phyloP scores from a whole-genome alignment of 495 filamentous ascomycete genomes.

The Hypoxylon cercidicola region DNA sequence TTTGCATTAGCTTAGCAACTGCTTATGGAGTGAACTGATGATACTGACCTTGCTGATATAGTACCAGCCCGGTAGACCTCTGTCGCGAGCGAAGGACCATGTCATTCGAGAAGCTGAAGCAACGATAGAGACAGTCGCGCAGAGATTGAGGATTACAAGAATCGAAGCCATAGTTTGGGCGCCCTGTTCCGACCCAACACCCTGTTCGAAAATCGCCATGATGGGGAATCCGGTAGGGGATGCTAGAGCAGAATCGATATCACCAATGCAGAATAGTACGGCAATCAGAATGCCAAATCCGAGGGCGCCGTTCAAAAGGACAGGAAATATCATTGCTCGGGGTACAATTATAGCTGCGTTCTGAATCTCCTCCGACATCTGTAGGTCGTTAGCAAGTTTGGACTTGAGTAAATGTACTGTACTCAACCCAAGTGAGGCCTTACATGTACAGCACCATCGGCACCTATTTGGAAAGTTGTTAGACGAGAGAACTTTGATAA shows the following conservation, averaged over 20 bases:
- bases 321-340: slow-evolving; percentile 53
- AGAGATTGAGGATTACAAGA: slow-evolving; percentile 44
- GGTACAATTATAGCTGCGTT: slow-evolving; percentile 56
- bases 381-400: slow-evolving; percentile 16
- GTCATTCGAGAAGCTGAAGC: slow-evolving; percentile 61
- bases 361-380: slow-evolving; percentile 67
- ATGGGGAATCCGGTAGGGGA: slow-evolving; percentile 47
- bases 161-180: slow-evolving; percentile 58
- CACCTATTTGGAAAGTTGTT: slow-evolving; percentile 43
- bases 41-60: slow-evolving; percentile 55
- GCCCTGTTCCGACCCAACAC: slow-evolving; percentile 53
- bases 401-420: slow-evolving; percentile 2
- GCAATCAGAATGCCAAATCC: slow-evolving; percentile 63
- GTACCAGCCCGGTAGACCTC: slow-evolving; percentile 62
- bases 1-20: background rate
- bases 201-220: slow-evolving; percentile 62
- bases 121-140: slow-evolving; percentile 47
- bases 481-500: background rate
- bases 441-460: slow-evolving; percentile 65
- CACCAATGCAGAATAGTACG: slow-evolving; percentile 59
- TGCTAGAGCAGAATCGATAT: slow-evolving; percentile 53
- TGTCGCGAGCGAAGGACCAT: slow-evolving; percentile 67
- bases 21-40: background rate
- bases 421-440: background rate
- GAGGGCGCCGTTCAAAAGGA: slow-evolving; percentile 56